Conservation (phyloP, 306 rosid genomes). For the Cucurbita moschata region DNA sequence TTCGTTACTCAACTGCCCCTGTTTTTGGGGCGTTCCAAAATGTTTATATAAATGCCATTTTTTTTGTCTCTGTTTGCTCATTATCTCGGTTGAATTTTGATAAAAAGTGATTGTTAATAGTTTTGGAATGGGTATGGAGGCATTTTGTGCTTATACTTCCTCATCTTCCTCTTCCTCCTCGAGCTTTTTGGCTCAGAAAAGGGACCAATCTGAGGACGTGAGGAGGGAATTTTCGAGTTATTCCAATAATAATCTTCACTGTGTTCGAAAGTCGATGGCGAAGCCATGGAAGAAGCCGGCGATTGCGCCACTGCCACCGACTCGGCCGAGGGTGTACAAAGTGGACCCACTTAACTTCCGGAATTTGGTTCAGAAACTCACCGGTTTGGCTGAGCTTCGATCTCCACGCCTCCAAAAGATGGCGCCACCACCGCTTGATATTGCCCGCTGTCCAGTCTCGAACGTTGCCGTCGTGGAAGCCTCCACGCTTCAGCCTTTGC, state of each 20-base stretch:
- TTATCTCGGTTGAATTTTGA: not conserved
- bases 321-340: constrained; percentile 40
- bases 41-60: not conserved
- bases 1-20: too few species aligned
- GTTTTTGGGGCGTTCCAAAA: not conserved
- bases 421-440: constrained; percentile 17
- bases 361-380: constrained; percentile 60
- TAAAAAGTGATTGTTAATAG: too few species aligned
- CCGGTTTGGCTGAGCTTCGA: constrained; percentile 24
- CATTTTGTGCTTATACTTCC: not conserved
- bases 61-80: not conserved
- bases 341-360: constrained; percentile 69
- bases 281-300: constrained; percentile 55
- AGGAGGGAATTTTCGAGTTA: not conserved
- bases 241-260: constrained; percentile 17
- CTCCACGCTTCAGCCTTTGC: not conserved
- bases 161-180: not conserved
- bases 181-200: not conserved
- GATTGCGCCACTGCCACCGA: constrained; percentile 40
- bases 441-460: not conserved
- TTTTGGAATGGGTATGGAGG: not conserved
- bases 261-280: constrained; percentile 26
- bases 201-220: not conserved
- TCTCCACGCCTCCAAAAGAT: constrained; percentile 14
- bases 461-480: not conserved